Conservation (phyloP, 352 stramenopile genomes). For the Phytophthora multivora region DNA sequence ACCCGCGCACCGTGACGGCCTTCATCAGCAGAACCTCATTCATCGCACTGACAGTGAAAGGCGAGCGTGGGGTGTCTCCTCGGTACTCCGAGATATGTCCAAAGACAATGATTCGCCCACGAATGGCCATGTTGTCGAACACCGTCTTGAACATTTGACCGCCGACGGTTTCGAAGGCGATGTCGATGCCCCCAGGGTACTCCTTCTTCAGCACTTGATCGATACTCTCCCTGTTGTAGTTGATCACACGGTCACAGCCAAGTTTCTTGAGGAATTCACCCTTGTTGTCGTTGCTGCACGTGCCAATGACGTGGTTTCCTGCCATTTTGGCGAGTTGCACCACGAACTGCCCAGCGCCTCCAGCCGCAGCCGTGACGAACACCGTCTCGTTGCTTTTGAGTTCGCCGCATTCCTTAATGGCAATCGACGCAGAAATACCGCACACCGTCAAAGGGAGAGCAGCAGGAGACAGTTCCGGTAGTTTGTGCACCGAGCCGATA, state of each 20-base stretch:
- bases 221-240: conserved; percentile 67
- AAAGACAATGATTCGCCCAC: conserved; percentile 50
- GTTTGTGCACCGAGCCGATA: conserved; percentile 31
- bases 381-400: conserved; percentile 58
- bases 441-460: conserved; percentile 48
- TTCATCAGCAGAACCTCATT: conserved; percentile 38
- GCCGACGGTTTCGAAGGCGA: conserved; percentile 38
- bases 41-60: conserved; percentile 28
- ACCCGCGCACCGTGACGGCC: conserved; percentile 46
- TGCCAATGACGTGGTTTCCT: conserved; percentile 75
- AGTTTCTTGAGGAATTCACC: conserved; percentile 61
- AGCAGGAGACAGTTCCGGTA: conserved; percentile 25
- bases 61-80: conserved; percentile 26
- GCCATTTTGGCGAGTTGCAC: conserved; percentile 83
- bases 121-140: conserved; percentile 47
- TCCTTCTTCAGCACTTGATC: conserved; percentile 35
- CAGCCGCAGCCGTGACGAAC: conserved; percentile 56
- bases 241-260: conserved; percentile 76
- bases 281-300: conserved; percentile 85
- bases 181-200: conserved; percentile 35
- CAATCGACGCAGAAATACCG: conserved; percentile 51
- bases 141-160: conserved; percentile 45
- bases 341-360: conserved; percentile 79
- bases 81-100: conserved; percentile 48
- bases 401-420: conserved; percentile 53